Conservation (phyloP, 441 rosid species). For the Francoa sonchifolia region DNA sequence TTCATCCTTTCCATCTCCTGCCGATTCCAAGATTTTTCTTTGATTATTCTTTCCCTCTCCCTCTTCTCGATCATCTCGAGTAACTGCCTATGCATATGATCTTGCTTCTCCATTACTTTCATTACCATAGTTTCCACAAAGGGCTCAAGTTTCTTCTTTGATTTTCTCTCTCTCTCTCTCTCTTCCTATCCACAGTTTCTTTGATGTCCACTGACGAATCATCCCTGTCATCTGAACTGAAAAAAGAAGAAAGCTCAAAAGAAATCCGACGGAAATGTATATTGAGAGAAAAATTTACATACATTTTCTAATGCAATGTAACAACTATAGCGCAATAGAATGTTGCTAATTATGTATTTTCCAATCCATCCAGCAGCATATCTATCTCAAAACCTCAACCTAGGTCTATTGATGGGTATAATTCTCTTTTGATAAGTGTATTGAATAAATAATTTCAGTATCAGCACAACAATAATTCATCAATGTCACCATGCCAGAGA, state of each 20-base stretch:
- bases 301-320: too few relatives aligned
- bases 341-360: too few relatives aligned
- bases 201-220: constrained; percentile 16
- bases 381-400: too few relatives aligned
- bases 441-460: too few relatives aligned
- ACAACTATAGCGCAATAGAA: too few relatives aligned
- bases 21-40: constrained; percentile 76
- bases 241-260: constrained; percentile 15
- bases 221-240: constrained; percentile 25
- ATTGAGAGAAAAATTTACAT: too few relatives aligned
- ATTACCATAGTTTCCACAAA: constrained; percentile 40
- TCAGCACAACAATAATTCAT: too few relatives aligned
- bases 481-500: too few relatives aligned
- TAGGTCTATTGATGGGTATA: too few relatives aligned
- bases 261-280: too few relatives aligned
- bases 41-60: constrained; percentile 41
- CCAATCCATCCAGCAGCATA: too few relatives aligned
- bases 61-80: constrained; percentile 52
- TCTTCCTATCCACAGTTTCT: constrained; percentile 18
- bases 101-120: constrained; percentile 65
- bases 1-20: constrained; percentile 47
- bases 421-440: too few relatives aligned
- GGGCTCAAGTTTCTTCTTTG: constrained; percentile 25
- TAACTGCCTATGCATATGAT: constrained; percentile 58
- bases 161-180: constrained; percentile 38